Base-by-base conservation (phyloP, 2,329 filamentous ascomycete genomes). In the Chaetomium olivaceum region DNA sequence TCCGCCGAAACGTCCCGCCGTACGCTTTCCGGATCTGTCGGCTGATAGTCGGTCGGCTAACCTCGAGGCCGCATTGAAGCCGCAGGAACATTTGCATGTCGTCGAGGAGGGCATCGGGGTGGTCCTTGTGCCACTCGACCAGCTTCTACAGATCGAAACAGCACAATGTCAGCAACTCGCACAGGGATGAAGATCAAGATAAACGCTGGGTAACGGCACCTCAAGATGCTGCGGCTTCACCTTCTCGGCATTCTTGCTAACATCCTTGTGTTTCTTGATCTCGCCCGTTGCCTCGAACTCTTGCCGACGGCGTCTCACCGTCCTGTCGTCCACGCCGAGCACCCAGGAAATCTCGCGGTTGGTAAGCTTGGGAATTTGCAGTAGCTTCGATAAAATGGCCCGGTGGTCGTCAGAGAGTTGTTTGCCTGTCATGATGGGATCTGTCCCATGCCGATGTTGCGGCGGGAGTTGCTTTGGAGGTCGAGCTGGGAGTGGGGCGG, bases 201-300 rank as follows among this genome's bases (percentile, higher is more conserved):
- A 3, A 43, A 19, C 7, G n/a, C 19, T 25, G 6, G 7, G 8
- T n/a, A 46, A 19, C 4, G 61, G 33, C 55, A 73, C 71, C 68
- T 71, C 66, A 23, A 72, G 60, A 58, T 70, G 66, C 29, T 70
- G 58, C 6, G 67, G 65, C 50, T 71, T 72, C 21, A 73, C 48
- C 63, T 73, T 73, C 29, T 70, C 70, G 11, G 70, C 70, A 58
- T 72, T 73, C 51, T 72, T 71, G 64, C 68, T 70, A 29, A 70
- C 69, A 52, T 70, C 69, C 16, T 63, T 64, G 27, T 68, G 67
- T 46, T 67, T 68, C 27, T 62, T 64, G 12, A 73, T 43, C 50
- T 65, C 62, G 29, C 71, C 70, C 14, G 67, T 72, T 12, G 55
- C 63, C 4, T 54, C 58, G 51, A 66, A 72, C 56, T 73, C 67